A percentile compares a stretch with the other conserved stretches of the same genome.
phyloP scores from a whole-genome alignment of 163 green algal species.

The Chlorella variabilis region DNA sequence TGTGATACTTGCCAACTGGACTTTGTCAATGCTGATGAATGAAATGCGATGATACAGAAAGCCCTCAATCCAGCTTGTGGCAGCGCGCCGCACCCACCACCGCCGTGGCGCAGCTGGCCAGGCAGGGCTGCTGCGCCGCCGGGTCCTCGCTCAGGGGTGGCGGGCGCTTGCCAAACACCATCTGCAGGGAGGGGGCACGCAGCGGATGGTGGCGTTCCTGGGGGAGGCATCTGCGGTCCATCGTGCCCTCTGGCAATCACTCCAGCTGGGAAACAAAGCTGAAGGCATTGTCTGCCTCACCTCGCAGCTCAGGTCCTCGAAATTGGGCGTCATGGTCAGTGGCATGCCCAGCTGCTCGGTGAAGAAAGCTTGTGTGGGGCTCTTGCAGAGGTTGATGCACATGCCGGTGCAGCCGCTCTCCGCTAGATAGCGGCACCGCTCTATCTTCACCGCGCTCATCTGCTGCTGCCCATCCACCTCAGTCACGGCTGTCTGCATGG shows the following conservation, averaged over 20 bases:
- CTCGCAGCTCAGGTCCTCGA: slow-evolving; percentile 90
- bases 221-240: too few relatives aligned
- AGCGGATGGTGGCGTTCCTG: too few relatives aligned
- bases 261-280: too few relatives aligned
- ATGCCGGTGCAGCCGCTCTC: slow-evolving; percentile 80
- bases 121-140: slow-evolving; percentile 71
- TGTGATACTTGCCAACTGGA: too few relatives aligned
- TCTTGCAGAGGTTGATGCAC: slow-evolving; percentile 90
- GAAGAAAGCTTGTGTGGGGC: slow-evolving; percentile 83
- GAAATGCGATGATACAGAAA: too few relatives aligned
- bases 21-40: too few relatives aligned
- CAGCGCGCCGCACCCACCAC: not conserved
- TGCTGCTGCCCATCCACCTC: slow-evolving; percentile 48
- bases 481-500: slow-evolving; percentile 52
- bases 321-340: slow-evolving; percentile 94
- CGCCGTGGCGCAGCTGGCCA: slow-evolving; percentile 43
- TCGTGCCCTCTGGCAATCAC: not conserved
- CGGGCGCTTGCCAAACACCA: slow-evolving; percentile 91
- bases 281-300: too few relatives aligned
- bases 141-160: slow-evolving; percentile 78
- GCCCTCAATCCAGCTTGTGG: slow-evolving; percentile 34
- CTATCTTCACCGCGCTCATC: slow-evolving; percentile 69
- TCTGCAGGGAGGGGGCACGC: slow-evolving; percentile 42
- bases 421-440: slow-evolving; percentile 76
- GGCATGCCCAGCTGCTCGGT: slow-evolving; percentile 94